phyloP scores from a whole-genome alignment of 1,284 basidiomycete genomes.

The Leccinum cinnamomeum region DNA sequence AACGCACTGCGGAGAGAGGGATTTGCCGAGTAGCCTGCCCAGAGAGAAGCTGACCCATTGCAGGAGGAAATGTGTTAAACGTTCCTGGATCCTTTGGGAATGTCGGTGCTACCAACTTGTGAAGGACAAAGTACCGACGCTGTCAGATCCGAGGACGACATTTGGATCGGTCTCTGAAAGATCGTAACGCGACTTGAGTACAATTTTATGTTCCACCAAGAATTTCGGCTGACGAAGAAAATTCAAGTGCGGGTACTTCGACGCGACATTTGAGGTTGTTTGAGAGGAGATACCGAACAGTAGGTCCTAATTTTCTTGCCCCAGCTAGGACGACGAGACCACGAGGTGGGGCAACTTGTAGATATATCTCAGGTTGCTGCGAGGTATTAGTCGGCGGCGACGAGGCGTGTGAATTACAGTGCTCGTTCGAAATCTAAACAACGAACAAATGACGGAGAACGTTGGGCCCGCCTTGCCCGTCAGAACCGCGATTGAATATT shows the following conservation, averaged over 20 bases:
- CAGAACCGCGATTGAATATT: too few species aligned
- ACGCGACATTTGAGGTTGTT: conserved; percentile 86
- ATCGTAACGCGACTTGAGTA: conserved; percentile 51
- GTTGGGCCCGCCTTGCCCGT: too few species aligned
- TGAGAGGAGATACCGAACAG: conserved; percentile 85
- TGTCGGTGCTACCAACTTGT: conserved; percentile 96
- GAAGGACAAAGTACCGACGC: conserved; percentile 93
- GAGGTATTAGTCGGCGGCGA: too few species aligned
- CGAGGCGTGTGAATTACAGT: background rate
- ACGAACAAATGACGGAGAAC: too few species aligned
- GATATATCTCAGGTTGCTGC: conserved; percentile 59
- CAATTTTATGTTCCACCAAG: conserved; percentile 57
- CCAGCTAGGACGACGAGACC: conserved; percentile 91
- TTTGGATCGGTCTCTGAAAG: conserved; percentile 76
- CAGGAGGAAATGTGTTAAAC: conserved; percentile 97
- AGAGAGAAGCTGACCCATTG: too few species aligned
- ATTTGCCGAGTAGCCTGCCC: too few species aligned
- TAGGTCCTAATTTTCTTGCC: conserved; percentile 80
- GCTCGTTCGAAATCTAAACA: too few species aligned
- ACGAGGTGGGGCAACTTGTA: conserved; percentile 93
- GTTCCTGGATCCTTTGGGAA: conserved; percentile 95
- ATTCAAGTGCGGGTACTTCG: conserved; percentile 88
- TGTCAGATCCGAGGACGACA: conserved; percentile 90
- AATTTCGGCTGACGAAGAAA: conserved; percentile 64
- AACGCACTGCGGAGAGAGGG: too few species aligned